phyloP scores from a whole-genome alignment of 1,139 yeast genomes.

The Geotrichum siamense region DNA sequence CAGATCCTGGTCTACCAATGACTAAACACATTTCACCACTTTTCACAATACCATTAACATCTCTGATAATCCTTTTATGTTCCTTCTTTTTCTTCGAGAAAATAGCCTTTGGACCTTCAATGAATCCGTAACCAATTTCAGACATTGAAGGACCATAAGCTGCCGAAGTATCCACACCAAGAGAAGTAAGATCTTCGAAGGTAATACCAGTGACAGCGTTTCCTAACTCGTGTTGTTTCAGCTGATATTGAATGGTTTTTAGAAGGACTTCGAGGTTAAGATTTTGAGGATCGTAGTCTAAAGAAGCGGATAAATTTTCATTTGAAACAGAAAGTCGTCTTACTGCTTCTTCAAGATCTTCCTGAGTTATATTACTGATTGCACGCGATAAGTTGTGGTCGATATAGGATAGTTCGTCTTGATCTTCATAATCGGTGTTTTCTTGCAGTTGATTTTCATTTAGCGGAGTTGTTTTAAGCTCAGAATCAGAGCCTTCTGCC shows the following conservation, averaged over 20 bases:
- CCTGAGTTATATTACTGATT: constrained; percentile 27
- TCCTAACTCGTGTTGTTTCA: constrained; percentile 40
- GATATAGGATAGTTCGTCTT: constrained; percentile 1
- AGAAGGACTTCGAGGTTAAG: constrained; percentile 38
- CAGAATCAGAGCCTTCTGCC: too few species aligned
- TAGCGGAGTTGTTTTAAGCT: too few species aligned
- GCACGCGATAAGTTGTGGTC: constrained; percentile 20
- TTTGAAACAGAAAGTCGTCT: constrained; percentile 36
- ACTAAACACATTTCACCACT: constrained; percentile 57
- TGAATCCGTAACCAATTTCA: constrained; percentile 36
- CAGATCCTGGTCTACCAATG: constrained; percentile 62
- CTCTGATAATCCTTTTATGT: constrained; percentile 41
- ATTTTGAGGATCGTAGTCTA: constrained; percentile 37
- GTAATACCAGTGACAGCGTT: constrained; percentile 45
- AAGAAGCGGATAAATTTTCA: constrained; percentile 37
- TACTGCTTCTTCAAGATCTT: constrained; percentile 38
- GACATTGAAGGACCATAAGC: constrained; percentile 44
- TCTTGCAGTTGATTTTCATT: too few species aligned
- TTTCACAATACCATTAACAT: constrained; percentile 39
- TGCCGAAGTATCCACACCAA: constrained; percentile 47
- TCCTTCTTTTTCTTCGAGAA: constrained; percentile 28
- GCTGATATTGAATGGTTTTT: constrained; percentile 27
- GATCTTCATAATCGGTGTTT: constrained; percentile 1
- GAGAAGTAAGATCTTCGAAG: constrained; percentile 41
- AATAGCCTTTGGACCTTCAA: constrained; percentile 20